Evolutionary conservation across 495 filamentous ascomycete species (phyloP), one percentile per base, ranked within the genome.

Genomic region (Jackrogersella minutella): DNA sequence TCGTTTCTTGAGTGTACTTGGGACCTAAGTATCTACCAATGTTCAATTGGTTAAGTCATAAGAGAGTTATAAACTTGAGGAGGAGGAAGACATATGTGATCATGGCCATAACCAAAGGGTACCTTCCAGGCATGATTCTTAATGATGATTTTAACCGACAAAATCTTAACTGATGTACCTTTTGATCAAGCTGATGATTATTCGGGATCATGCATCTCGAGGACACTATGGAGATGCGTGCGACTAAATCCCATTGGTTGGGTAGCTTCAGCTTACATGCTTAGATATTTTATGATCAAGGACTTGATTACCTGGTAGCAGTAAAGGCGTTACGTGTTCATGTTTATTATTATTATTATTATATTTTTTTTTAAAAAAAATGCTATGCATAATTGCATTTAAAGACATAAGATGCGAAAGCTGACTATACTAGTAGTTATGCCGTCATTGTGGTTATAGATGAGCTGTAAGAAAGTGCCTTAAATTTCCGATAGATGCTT

Each of bases 151-250:
- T 49, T 58, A 44, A 60, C 40, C 26, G 2, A 14, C 16, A 43
- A 16, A 31, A 55, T 34, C 54, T 11, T 16, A 17, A 22, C 8
- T 1, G 9, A 17, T 9, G 55, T 49, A 49, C 19, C 33, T 28
- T 59, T 51, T 59, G 46, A 61, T 61, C 58, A 61, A 61, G 26
- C 10, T 2, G 26, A 52, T 43, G n/a, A 61, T 52, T 1, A 65
- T 5, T 37, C 41, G 21, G 46, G 52, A n/a, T 64, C n/a, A 7
- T 49, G 49, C 50, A 50, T 21, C 3, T n/a, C 11, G 2, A 11
- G 17, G 16, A 44, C 6, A n/a, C 17, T 21, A 39, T 17, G 22
- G 1, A 22, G 44, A 43, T 46, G 36, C 34, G 30, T 53, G 62
- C 58, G 53, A 44, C 19, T 19, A 11, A 5, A 9, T 16, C 17